A percentile compares a stretch with the other conserved stretches of the same genome.
These are phyloP conservation scores for Nepenthes mirabilis DNA, from an alignment of 148 eudicot species.

Conservation along the genomic window DNA sequence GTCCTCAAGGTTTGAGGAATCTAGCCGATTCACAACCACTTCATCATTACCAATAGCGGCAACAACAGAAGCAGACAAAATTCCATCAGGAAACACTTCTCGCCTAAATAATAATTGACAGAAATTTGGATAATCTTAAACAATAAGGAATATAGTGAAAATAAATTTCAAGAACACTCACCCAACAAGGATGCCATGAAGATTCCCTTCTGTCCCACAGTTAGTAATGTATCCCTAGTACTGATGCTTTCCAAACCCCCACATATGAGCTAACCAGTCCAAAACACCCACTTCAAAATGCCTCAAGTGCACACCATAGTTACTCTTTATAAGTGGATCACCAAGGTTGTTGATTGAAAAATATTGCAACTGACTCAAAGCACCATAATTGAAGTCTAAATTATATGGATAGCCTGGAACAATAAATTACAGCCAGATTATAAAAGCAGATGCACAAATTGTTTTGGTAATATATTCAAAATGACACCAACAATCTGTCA, in stretches of 20 bases:
- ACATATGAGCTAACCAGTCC: constrained; percentile 98
- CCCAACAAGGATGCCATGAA: constrained; percentile 93
- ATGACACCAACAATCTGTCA: too few species aligned
- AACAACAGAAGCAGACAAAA: too few species aligned
- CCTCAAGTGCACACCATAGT: constrained; percentile 95
- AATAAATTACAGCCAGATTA: too few species aligned
- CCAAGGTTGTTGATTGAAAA: constrained; percentile 96
- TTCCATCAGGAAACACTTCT: too few species aligned
- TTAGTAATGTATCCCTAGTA: constrained; percentile 98
- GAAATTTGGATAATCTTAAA: too few species aligned
- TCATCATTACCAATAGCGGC: too few species aligned
- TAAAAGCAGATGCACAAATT: too few species aligned
- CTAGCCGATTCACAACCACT: too few species aligned
- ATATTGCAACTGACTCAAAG: constrained; percentile 77
- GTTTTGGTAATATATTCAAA: too few species aligned
- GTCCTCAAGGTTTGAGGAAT: too few species aligned
- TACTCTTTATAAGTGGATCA: constrained; percentile 96
- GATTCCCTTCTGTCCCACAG: constrained; percentile 98
- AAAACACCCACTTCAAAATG: constrained; percentile 98
- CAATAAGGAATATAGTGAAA: too few species aligned
- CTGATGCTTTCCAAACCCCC: constrained; percentile 78
- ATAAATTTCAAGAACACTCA: constrained; percentile 31
- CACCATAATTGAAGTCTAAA: constrained; percentile 91
- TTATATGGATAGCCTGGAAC: constrained; percentile 80
- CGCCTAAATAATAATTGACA: too few species aligned